Evolutionary conservation across 1,284 basidiomycete genomes (phyloP), one percentile per base, ranked within the genome.

Genomic region (Ceratobasidium sp.): DNA sequence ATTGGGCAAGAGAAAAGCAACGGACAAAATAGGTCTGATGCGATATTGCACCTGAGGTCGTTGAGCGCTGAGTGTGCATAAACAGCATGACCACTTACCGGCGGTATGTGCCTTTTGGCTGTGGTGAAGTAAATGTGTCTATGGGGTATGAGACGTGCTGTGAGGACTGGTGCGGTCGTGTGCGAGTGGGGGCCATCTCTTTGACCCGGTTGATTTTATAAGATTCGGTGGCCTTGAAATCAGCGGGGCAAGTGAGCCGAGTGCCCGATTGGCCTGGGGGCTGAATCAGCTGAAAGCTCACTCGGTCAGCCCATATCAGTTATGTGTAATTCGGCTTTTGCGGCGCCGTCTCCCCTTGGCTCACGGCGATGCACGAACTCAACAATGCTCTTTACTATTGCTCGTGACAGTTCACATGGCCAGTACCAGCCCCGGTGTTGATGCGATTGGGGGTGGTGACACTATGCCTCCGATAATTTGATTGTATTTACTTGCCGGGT

Each of bases 11-110:
- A 17, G 51, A 33, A n/a, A 64, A 69, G 48, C 33, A 64, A 27
- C 48, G 67, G 31, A 64, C 48, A 51, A 51, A 27, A 22, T 59
- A 36, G 31, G 48, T 57, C 27, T 54, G 74, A 62, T 73, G 71
- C 59, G 71, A 63, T 54, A 73, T 73, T 56, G 71, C 71, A 63
- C 71, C 59, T 73, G 71, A 64, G 59, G 71, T 62, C 71, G 71
- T 73, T 71, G 67, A 71, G 67, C 57, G 54, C 36, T 71, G 67
- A 45, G 67, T 44, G 54, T 45, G 44, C 7, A 27, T 9, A 53
- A 59, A 27, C 14, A 47, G 67, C 67, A 71, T 33, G 48, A 24
- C 6, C 67, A 71, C 67, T 71, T 54, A 71, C 67, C 67, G 60
- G 41, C 53, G 51, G 36, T 47, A 29, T 17, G 8, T n/a, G 17